Evolutionary conservation across 2,329 filamentous ascomycete species (phyloP), one percentile per base, ranked within the genome.

Genomic region (Tolypocladium capitatum): DNA sequence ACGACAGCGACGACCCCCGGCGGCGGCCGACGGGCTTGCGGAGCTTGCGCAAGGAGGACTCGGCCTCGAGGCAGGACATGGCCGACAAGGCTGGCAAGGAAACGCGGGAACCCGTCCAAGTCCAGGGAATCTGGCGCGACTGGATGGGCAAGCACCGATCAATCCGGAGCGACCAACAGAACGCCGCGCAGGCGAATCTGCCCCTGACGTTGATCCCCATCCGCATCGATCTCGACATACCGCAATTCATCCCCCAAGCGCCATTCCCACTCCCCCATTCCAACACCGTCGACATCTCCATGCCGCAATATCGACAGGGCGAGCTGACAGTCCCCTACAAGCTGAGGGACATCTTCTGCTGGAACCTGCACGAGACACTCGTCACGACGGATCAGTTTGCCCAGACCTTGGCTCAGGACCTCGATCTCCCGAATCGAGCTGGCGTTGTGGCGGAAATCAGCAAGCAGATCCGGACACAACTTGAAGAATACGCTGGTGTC

Each of bases 361-460:
- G 92, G 92, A 98, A 98, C 59, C 74, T 98, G 14, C 91, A 97
- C 66, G 92, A 98, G 69, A 86, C 87, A 0, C 72, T 96, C 49
- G 86, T 90, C 46, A 98, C 92, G 0, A 94, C 92, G 1, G 92
- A 98, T 60, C 86, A 94, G 60, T 98, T 97, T 62, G 92, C 92
- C n/a, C 79, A 85, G 56, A 81, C 78, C 2, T 80, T 97, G 55
- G 90, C 94, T 1, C 87, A 94, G 54, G 92, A 98, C 62, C 75
- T 98, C 38, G 92, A 98, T 62, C 77, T 98, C 38, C 91, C 91
- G 4, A 83, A 86, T 51, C 77, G 83, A 46, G 74, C 75, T 16
- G 66, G 72, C 14, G 77, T 89, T 56, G 82, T 88, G 11, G 73
- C 78, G 51, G 84, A 91, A 54, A 94, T 98, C 59, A 90, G 89